Conservation (phyloP, 257 asterid genomes). For the Anisodus acutangulus region DNA sequence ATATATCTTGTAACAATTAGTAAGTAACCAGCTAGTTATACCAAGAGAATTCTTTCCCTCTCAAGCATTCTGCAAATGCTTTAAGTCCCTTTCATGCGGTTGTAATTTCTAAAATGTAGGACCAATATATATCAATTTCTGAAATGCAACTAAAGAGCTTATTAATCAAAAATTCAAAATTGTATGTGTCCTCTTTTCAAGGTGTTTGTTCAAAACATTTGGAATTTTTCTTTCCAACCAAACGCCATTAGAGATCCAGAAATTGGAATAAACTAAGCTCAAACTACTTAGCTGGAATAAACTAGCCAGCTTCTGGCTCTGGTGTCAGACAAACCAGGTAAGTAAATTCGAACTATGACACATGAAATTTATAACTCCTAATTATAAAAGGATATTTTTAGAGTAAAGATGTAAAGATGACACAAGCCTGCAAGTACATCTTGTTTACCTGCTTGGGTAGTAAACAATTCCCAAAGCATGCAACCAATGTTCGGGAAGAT, state of each 20-base stretch:
- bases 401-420: constrained; percentile 33
- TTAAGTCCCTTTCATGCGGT: neutral
- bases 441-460: constrained; percentile 72
- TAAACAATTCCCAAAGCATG: constrained; percentile 64
- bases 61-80: neutral
- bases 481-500: constrained; percentile 74
- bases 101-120: neutral
- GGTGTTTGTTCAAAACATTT: neutral
- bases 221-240: neutral
- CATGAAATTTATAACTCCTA: neutral
- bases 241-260: neutral
- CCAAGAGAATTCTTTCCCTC: constrained; percentile 16
- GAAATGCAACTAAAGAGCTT: neutral
- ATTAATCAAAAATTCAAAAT: neutral
- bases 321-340: constrained; percentile 26
- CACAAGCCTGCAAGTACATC: neutral
- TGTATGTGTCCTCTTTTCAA: neutral
- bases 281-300: too few species aligned
- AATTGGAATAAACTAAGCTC: too few species aligned
- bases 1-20: neutral
- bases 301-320: neutral
- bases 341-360: constrained; percentile 33
- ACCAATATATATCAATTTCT: neutral
- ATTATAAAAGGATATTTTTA: neutral
- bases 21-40: neutral